Percentiles rank a stretch among this genome's conserved stretches.
Conservation (phyloP, 441 rosid genomes). For the Syzygium malaccense region DNA sequence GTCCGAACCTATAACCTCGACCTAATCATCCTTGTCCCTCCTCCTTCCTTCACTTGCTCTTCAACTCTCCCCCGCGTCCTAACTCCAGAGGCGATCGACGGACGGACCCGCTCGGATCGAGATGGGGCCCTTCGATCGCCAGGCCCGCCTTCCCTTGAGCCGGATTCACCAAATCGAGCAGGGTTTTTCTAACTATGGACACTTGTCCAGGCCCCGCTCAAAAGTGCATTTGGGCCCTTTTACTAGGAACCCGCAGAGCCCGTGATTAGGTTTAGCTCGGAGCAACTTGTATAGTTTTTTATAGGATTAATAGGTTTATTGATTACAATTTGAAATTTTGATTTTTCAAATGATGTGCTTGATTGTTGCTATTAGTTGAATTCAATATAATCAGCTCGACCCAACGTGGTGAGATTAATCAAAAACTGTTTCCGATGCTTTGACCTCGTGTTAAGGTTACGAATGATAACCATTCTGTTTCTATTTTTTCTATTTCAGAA, state of each 20-base stretch:
- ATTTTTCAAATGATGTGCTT: too few species aligned
- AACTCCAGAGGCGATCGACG: neutral
- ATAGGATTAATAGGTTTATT: neutral
- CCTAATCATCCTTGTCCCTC: neutral
- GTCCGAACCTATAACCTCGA: neutral
- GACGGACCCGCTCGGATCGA: neutral
- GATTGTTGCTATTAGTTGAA: too few species aligned
- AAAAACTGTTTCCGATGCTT: too few species aligned
- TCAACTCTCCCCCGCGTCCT: neutral
- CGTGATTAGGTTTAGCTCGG: too few species aligned
- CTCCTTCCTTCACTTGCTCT: neutral
- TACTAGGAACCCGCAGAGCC: neutral
- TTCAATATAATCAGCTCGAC: too few species aligned
- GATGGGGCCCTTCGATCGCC: neutral
- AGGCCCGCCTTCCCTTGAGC: neutral
- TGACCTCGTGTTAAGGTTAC: too few species aligned
- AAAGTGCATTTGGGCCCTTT: neutral
- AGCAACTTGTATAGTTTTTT: neutral
- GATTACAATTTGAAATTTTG: neutral
- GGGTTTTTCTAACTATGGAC: neutral
- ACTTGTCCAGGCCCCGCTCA: neutral
- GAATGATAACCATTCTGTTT: too few species aligned
- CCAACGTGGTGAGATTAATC: too few species aligned
- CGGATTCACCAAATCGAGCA: neutral
- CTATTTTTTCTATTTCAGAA: too few species aligned